These are phyloP conservation scores for Hypocreales sp. DNA, from an alignment of 2,329 filamentous ascomycete genomes.

Conservation along the genomic window DNA sequence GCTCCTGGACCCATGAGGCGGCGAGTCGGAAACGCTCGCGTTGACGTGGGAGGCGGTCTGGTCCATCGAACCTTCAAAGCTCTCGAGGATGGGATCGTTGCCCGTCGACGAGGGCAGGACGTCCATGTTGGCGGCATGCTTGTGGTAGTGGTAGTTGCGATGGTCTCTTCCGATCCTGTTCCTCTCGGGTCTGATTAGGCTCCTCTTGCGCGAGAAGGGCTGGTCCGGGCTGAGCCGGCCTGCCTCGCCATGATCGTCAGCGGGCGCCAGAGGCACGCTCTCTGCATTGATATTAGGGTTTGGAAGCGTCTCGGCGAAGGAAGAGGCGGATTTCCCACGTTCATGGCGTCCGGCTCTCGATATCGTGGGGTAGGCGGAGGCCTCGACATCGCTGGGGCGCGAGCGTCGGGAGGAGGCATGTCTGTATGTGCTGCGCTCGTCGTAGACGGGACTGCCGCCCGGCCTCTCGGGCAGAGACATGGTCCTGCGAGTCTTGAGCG, in stretches of 20 bases:
- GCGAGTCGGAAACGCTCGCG: slow-evolving; percentile 30
- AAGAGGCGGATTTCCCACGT: slow-evolving; percentile 41
- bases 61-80: slow-evolving; percentile 50
- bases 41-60: slow-evolving; percentile 29
- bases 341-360: slow-evolving; percentile 27
- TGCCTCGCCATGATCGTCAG: slow-evolving; percentile 16
- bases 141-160: slow-evolving; percentile 89
- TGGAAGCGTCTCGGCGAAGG: slow-evolving; percentile 40
- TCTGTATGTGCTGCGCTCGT: slow-evolving; percentile 49
- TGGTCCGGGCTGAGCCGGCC: slow-evolving; percentile 14
- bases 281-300: slow-evolving; percentile 41
- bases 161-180: slow-evolving; percentile 74
- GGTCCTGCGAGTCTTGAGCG: slow-evolving; percentile 17
- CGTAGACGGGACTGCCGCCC: slow-evolving; percentile 43
- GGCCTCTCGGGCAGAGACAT: slow-evolving; percentile 54
- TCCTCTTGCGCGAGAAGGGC: slow-evolving; percentile 56
- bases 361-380: slow-evolving; percentile 35
- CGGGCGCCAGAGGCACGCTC: slow-evolving; percentile 36
- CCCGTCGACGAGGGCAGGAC: slow-evolving; percentile 84
- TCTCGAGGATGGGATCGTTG: slow-evolving; percentile 75
- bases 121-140: slow-evolving; percentile 87
- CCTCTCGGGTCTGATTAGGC: slow-evolving; percentile 77
- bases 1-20: slow-evolving; percentile 17
- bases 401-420: slow-evolving; percentile 52
- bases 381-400: slow-evolving; percentile 55